Conservation (phyloP, 2,329 filamentous ascomycete genomes). For the Fusarium sp. region DNA sequence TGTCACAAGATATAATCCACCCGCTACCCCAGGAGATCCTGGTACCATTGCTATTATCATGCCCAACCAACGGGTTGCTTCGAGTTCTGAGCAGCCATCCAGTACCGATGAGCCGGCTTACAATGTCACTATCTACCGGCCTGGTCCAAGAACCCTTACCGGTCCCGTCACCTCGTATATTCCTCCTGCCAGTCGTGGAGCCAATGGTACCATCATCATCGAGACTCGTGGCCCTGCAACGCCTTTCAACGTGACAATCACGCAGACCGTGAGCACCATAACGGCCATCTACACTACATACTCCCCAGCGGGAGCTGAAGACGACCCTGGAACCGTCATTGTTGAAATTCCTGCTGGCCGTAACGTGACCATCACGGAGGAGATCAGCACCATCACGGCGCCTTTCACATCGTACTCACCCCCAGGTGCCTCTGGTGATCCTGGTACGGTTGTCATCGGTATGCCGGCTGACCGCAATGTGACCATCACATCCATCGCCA, state of each 20-base stretch:
- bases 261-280: conserved; percentile 30
- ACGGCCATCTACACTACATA: conserved; percentile 35
- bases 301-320: conserved; percentile 8
- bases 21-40: conserved; percentile 25
- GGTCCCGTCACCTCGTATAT: conserved; percentile 31
- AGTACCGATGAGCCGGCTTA: conserved; percentile 7
- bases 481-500: neutral
- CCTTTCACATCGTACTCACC: conserved; percentile 27
- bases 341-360: conserved; percentile 21
- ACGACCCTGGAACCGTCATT: conserved; percentile 33
- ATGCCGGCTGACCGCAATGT: neutral
- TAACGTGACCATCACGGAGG: conserved; percentile 36
- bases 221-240: conserved; percentile 29
- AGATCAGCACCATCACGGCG: conserved; percentile 9
- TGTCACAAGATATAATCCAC: conserved; percentile 23
- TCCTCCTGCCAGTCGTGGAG: conserved; percentile 18
- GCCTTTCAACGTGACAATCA: conserved; percentile 24
- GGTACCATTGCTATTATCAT: conserved; percentile 31
- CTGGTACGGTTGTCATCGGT: conserved; percentile 8
- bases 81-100: neutral
- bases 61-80: conserved; percentile 16
- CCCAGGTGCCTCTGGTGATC: conserved; percentile 17
- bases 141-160: conserved; percentile 29
- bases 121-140: conserved; percentile 29
- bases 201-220: conserved; percentile 29